A percentile compares a stretch with the other conserved stretches of the same genome.
These are phyloP conservation scores for Chrysophaeum taylorii DNA, from an alignment of 352 stramenopile genomes.

Conservation along the genomic window DNA sequence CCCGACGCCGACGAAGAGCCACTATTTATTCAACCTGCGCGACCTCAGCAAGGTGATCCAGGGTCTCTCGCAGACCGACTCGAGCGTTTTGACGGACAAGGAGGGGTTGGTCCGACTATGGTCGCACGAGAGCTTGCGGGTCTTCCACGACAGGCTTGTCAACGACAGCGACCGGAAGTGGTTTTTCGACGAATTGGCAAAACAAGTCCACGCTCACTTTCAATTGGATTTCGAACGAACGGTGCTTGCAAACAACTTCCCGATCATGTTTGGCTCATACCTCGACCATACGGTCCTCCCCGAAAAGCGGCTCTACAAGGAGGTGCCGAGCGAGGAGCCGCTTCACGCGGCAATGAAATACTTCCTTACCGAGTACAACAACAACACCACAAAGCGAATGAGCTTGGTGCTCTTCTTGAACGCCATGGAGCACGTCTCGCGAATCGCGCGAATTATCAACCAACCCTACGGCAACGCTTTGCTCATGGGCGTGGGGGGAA, in stretches of 20 bases:
- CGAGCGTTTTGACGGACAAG: constrained; percentile 61
- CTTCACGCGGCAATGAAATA: constrained; percentile 70
- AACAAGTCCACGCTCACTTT: constrained; percentile 24
- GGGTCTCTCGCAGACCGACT: constrained; percentile 65
- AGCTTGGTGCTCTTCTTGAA: constrained; percentile 84
- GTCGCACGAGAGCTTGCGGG: constrained; percentile 75
- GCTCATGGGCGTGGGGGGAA: constrained; percentile 78
- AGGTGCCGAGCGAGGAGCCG: constrained; percentile 63
- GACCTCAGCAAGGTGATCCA: constrained; percentile 84
- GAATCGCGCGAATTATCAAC: constrained; percentile 78
- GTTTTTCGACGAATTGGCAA: constrained; percentile 54
- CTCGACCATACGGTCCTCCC: constrained; percentile 49
- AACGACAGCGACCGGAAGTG: constrained; percentile 69
- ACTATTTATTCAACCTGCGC: constrained; percentile 86
- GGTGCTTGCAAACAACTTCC: constrained; percentile 30
- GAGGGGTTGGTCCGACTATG: constrained; percentile 72
- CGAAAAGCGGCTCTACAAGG: constrained; percentile 62
- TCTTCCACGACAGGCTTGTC: constrained; percentile 78
- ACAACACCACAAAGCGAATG: constrained; percentile 82
- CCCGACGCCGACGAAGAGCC: constrained; percentile 77
- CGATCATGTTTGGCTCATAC: constrained; percentile 75
- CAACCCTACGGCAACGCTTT: constrained; percentile 82
- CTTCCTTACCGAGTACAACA: constrained; percentile 89
- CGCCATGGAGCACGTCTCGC: constrained; percentile 80
- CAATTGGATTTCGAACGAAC: constrained; percentile 7